These are phyloP conservation scores for Pseudonitzschia multiseries DNA, from an alignment of 108 stramenopile genomes.

Conservation along the genomic window DNA sequence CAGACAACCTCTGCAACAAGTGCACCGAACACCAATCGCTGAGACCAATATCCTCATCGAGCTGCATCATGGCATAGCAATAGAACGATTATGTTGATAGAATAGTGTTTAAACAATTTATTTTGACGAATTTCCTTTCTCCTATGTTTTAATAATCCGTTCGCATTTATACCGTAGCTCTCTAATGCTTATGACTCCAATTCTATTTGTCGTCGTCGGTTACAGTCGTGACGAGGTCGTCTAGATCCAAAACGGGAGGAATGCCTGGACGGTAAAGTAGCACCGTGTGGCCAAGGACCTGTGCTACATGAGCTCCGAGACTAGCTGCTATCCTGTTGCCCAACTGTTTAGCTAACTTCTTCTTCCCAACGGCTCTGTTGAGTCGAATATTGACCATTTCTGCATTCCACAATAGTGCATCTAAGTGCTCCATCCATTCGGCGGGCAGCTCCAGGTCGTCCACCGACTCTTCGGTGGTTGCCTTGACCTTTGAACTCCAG, in stretches of 20 bases:
- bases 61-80: too few species aligned
- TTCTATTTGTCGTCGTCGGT: constrained; percentile 1
- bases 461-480: constrained; percentile 26
- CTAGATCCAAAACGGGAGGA: constrained; percentile 66
- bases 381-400: constrained; percentile 72
- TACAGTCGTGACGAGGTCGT: constrained; percentile 36
- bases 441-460: constrained; percentile 38
- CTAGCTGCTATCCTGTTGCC: constrained; percentile 56
- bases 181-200: neutral
- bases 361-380: constrained; percentile 69
- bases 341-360: constrained; percentile 64
- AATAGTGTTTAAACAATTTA: too few species aligned
- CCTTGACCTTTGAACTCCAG: constrained; percentile 38
- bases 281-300: constrained; percentile 76
- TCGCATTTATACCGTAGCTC: neutral
- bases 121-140: neutral
- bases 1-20: too few species aligned
- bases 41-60: too few species aligned
- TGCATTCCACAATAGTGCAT: constrained; percentile 61
- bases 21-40: too few species aligned
- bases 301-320: constrained; percentile 72
- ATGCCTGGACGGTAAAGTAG: constrained; percentile 72
- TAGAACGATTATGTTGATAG: too few species aligned
- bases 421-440: constrained; percentile 65
- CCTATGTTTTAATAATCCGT: neutral